Percentiles rank a stretch among this genome's conserved stretches.
phyloP scores from a whole-genome alignment of 1,284 basidiomycete genomes.

The Puccinia triticina region DNA sequence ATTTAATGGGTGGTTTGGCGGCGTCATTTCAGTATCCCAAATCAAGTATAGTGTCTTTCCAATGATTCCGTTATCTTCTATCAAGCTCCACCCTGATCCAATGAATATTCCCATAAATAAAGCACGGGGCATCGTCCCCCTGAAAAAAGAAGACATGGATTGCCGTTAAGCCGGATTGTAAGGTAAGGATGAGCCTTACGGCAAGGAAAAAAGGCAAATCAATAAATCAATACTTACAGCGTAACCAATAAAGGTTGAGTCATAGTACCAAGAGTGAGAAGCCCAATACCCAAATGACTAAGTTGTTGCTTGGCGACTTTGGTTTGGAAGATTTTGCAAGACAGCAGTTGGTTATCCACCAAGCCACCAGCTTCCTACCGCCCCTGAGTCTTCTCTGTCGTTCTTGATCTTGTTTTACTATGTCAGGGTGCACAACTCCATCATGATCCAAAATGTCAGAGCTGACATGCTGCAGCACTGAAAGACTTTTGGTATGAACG shows the following conservation, averaged over 20 bases:
- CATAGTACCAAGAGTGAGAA: slow-evolving; percentile 60
- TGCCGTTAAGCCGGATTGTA: background rate
- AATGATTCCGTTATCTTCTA: slow-evolving; percentile 82
- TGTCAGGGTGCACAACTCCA: slow-evolving; percentile 60
- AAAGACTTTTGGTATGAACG: slow-evolving; percentile 83
- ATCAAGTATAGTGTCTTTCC: slow-evolving; percentile 80
- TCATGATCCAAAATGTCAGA: slow-evolving; percentile 43
- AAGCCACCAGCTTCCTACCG: slow-evolving; percentile 12
- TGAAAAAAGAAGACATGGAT: slow-evolving; percentile 48
- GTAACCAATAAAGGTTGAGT: slow-evolving; percentile 59
- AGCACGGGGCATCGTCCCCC: slow-evolving; percentile 54
- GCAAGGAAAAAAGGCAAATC: slow-evolving; percentile 53
- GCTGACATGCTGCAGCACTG: slow-evolving; percentile 69
- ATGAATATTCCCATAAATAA: slow-evolving; percentile 60
- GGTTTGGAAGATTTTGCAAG: slow-evolving; percentile 55
- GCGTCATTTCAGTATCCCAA: slow-evolving; percentile 71
- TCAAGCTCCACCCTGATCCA: slow-evolving; percentile 64
- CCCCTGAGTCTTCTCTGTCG: slow-evolving; percentile 18
- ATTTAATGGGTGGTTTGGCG: slow-evolving; percentile 71
- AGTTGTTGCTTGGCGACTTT: slow-evolving; percentile 59
- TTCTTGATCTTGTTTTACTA: slow-evolving; percentile 62
- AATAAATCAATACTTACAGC: slow-evolving; percentile 54
- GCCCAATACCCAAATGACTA: slow-evolving; percentile 58
- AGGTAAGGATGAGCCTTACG: background rate
- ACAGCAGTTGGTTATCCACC: slow-evolving; percentile 32